phyloP scores from a whole-genome alignment of 2,329 filamentous ascomycete species.

The Alternaria sp. region DNA sequence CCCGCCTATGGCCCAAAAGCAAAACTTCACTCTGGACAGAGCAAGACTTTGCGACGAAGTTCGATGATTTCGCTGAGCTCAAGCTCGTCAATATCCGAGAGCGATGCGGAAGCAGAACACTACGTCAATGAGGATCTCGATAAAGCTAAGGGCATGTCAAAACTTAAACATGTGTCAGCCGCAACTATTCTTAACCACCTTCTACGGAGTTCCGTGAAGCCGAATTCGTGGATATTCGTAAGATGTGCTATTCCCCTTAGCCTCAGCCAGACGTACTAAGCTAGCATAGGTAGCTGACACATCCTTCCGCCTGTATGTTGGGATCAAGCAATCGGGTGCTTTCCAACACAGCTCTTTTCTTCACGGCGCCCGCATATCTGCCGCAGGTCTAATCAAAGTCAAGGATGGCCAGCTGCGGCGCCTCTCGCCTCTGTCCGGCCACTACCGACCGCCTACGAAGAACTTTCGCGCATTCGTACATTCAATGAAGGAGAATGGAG shows the following conservation, averaged over 20 bases:
- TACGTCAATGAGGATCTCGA: constrained; percentile 72
- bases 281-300: constrained; percentile 71
- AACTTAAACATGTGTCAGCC: constrained; percentile 72
- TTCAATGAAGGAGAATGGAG: constrained; percentile 73
- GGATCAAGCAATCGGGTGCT: constrained; percentile 85
- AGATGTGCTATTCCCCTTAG: constrained; percentile 23
- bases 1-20: constrained; percentile 52
- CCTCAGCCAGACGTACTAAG: background rate
- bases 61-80: constrained; percentile 42
- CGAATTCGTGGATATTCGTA: constrained; percentile 92
- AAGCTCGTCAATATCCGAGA: constrained; percentile 56
- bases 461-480: constrained; percentile 86
- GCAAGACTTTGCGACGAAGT: constrained; percentile 30
- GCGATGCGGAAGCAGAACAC: constrained; percentile 68
- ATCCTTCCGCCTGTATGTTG: constrained; percentile 83
- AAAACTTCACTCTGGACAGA: constrained; percentile 36
- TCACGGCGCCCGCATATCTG: constrained; percentile 79
- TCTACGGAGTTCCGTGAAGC: constrained; percentile 78
- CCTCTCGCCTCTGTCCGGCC: constrained; percentile 73
- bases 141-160: constrained; percentile 67
- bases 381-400: constrained; percentile 85
- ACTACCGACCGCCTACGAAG: constrained; percentile 82
- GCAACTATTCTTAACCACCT: constrained; percentile 80
- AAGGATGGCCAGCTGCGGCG: constrained; percentile 79
- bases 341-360: constrained; percentile 94